phyloP scores from a whole-genome alignment of 352 stramenopile species.

The Aphanomyces euteiches region DNA sequence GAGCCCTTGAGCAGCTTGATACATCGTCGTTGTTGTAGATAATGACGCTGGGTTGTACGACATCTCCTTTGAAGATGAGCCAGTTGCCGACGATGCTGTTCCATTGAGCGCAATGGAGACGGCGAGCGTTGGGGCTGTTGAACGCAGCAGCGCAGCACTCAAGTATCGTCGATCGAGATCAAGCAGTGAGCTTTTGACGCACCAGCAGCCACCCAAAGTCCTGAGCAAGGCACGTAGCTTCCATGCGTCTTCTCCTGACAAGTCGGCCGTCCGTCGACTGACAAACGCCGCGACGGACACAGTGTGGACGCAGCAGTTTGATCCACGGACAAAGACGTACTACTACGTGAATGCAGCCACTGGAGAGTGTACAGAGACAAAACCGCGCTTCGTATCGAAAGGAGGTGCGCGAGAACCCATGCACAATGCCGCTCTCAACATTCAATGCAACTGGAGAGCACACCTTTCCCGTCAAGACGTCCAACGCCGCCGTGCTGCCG shows the following conservation, averaged over 20 bases:
- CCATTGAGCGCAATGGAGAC: neutral
- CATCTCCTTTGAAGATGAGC: conserved; percentile 16
- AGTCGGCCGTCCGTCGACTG: neutral
- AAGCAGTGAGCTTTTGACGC: no score
- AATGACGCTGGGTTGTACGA: neutral
- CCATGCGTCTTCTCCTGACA: neutral
- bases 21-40: neutral
- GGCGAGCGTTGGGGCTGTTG: no score
- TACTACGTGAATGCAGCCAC: conserved; percentile 41
- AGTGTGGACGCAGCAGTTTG: conserved; percentile 47
- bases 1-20: neutral
- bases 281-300: neutral
- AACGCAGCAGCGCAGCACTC: no score
- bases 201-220: no score
- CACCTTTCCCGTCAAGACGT: conserved; percentile 36
- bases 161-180: no score
- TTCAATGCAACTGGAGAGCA: conserved; percentile 56
- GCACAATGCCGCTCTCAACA: conserved; percentile 37
- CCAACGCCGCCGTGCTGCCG: conserved; percentile 35
- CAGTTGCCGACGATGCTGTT: neutral
- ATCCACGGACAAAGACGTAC: conserved; percentile 37
- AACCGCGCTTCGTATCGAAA: conserved; percentile 39
- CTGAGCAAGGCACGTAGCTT: conserved; percentile 1
- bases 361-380: conserved; percentile 38
- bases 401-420: neutral